Base-by-base conservation (phyloP, 805 yeast genomes). In the Pichia insulana region DNA sequence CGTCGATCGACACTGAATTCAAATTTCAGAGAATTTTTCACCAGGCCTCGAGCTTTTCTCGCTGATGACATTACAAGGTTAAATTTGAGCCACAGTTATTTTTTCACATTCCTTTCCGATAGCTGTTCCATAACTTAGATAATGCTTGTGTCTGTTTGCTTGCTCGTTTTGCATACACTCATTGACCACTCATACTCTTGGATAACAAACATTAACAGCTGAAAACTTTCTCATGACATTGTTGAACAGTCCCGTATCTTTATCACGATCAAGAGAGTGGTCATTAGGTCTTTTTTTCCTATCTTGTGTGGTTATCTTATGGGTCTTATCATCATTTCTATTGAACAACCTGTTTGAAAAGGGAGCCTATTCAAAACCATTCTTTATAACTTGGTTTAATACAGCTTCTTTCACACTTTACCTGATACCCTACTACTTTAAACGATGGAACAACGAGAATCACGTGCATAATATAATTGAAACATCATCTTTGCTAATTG, bases 281-380 rank as follows among this genome's bases (percentile, higher is more conserved):
- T 68, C 80, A 0, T 54, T 85, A 17, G 97, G 97, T 2, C 71
- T 90, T 18, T 51, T 80, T 18, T 74, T 85, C 63, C 70, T 89
- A 19, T 69, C 76, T 2, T 67, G 83, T 35, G 97, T 89, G 36
- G 86, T 90, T 22, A 59, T 84, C 1, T 72, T 87, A 19, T 90
- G 98, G 98, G 97, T 92, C 10, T 64, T 83, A 30, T 86, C 96
- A 4, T 85, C 95, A 4, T 90, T 88, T 52, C 61, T 90, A 37
- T 81, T 92, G 30, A 88, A 85, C 60, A 80, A 77, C 34, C 67
- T 86, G 33, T 83, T 86, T 52, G 87, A 80, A 51, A 71, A 74
- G 37, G 75, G 72, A 44, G 43, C 46, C 8, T 92, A 87, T 60
- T 64, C 87, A 37, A 92, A 92, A 62, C 98, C 98, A 15, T 89